Conservation (phyloP, 2,329 filamentous ascomycete genomes). For the Cladosporium sp. region DNA sequence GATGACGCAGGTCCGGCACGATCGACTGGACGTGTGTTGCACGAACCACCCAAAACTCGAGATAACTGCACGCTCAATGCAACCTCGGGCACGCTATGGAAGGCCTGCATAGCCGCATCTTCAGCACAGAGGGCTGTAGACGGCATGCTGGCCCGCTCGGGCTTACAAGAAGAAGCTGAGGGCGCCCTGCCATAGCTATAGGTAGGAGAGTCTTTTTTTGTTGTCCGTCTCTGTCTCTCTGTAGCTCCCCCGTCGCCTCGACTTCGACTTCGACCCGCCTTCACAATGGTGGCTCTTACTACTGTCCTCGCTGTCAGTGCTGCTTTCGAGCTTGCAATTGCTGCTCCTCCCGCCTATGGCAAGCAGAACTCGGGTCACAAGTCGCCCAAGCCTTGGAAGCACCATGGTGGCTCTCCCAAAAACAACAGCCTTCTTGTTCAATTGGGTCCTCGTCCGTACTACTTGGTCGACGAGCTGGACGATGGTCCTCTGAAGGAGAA, state of each 20-base stretch:
- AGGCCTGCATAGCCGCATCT: not conserved
- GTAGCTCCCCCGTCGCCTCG: not conserved
- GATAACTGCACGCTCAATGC: not conserved
- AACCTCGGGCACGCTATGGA: not conserved
- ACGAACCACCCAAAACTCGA: not conserved
- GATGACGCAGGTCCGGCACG: slow-evolving; percentile 4
- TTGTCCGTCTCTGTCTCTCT: not conserved
- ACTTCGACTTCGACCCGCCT: not conserved
- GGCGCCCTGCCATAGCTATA: not conserved
- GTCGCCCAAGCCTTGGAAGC: slow-evolving; percentile 1
- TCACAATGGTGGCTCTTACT: slow-evolving; percentile 3
- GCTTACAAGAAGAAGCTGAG: slow-evolving; percentile 10
- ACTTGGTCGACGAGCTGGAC: slow-evolving; percentile 60
- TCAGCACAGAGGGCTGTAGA: not conserved
- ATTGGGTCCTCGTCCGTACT: slow-evolving; percentile 61
- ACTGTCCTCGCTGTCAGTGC: slow-evolving; percentile 5
- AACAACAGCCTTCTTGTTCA: slow-evolving; percentile 42
- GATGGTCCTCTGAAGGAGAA: slow-evolving; percentile 56
- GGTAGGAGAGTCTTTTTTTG: not conserved
- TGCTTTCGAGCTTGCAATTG: slow-evolving; percentile 8
- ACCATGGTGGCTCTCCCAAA: slow-evolving; percentile 4
- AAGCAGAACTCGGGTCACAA: not conserved
- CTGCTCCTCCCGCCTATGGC: not conserved
- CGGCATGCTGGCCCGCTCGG: not conserved
- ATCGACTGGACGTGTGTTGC: not conserved